Evolutionary conservation across 371 early-diverging fungal species (phyloP), one percentile per base, ranked within the genome.

Genomic region (Amoeboaphelidium protococcarum): DNA sequence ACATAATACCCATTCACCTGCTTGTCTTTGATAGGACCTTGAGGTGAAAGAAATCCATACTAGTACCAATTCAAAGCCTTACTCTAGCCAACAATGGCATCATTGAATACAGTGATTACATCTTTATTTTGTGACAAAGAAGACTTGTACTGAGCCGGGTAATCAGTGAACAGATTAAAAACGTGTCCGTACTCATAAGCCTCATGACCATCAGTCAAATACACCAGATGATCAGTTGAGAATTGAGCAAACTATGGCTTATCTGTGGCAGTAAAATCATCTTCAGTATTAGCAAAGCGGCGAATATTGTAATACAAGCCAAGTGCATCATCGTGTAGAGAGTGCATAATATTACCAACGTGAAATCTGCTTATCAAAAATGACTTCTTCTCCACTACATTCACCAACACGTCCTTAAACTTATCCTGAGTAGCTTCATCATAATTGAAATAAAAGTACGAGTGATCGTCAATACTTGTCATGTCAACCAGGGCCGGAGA

Each of bases 11-110:
- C 68, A 47, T 60, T 62, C 31, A 53, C 47, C 31, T 31, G 6
- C 47, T 64, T 66, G 24, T 49, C 52, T 23, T 2, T 22, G 21
- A 67, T 56, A 1, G 62, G 65, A 23, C 69, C 66, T 47, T 68
- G 69, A 3, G 69, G 69, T 20, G 47, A 50, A 0, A 16, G 23
- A 45, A 68, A 66, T 12, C 69, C 69, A 50, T 68, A 68, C 47
- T 68, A 67, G 50, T 68, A 68, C 67, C 67, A 68, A 0, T 54
- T 65, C n/a, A 60, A 56, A 12, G 54, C 47, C 45, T 65, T 61
- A 22, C 48, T 23, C 4, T 52, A 57, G 13, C 69, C 69, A 3
- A 64, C 58, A 16, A 58, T 54, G 1, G 63, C 64, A 43, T 68
- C 64, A 3, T 58, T 42, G 52, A 65, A 68, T 40, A 63, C 58